phyloP scores from a whole-genome alignment of 1,284 basidiomycete species.

The Cryptococcus sp. region DNA sequence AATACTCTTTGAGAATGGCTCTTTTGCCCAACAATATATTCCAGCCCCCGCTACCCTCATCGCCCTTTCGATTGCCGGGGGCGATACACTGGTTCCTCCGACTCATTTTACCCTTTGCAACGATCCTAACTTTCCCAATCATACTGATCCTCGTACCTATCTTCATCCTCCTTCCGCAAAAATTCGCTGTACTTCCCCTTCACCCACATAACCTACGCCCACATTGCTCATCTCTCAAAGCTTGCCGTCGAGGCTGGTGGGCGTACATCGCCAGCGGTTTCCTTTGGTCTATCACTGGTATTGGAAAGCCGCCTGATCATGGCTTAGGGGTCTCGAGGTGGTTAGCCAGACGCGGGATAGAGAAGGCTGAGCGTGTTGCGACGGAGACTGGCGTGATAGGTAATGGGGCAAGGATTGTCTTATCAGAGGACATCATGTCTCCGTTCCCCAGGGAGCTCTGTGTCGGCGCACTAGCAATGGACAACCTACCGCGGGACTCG shows the following conservation, averaged over 20 bases:
- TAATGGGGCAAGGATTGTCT: neutral
- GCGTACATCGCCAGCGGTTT: slow-evolving; percentile 8
- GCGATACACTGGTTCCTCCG: slow-evolving; percentile 11
- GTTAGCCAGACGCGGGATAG: neutral
- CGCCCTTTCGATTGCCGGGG: slow-evolving; percentile 6
- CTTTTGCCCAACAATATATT: slow-evolving; percentile 5
- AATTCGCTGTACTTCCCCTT: slow-evolving; percentile 7
- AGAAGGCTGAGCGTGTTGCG: neutral
- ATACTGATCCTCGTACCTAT: slow-evolving; percentile 9
- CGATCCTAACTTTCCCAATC: slow-evolving; percentile 7
- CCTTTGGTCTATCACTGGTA: slow-evolving; percentile 14
- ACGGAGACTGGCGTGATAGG: neutral
- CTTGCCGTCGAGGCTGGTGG: neutral
- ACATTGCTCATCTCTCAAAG: neutral
- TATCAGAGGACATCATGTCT: neutral
- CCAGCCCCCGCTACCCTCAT: slow-evolving; percentile 10
- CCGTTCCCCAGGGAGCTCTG: neutral
- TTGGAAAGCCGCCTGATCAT: slow-evolving; percentile 11
- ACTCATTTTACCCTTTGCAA: slow-evolving; percentile 3
- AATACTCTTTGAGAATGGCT: slow-evolving; percentile 1
- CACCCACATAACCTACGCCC: slow-evolving; percentile 17
- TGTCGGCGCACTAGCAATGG: neutral
- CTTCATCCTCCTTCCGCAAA: slow-evolving; percentile 4
- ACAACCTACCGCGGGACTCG: neutral
- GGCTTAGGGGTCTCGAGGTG: neutral